Evolutionary conservation across 257 asterid species (phyloP), one percentile per base, ranked within the genome.

Genomic region (Sherardia arvensis): DNA sequence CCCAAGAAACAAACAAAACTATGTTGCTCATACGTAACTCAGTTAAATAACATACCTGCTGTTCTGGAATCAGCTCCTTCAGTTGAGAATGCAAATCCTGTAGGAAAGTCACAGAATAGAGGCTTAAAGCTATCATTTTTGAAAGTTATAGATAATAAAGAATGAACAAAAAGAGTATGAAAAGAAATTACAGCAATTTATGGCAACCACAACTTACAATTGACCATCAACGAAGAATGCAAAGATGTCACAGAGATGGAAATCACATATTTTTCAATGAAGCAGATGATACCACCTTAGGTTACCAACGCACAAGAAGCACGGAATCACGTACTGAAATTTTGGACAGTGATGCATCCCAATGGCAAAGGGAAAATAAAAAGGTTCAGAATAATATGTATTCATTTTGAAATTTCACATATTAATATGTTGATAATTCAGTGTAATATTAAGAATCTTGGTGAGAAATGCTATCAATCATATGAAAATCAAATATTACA

Each of bases 1-100:
- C n/a, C n/a, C n/a, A n/a, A n/a, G n/a, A n/a, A n/a, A n/a, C n/a
- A n/a, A n/a, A n/a, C n/a, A n/a, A 6, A 40, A 40, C 1, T 40
- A 34, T 51, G 4, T 40, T 30, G 28, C 40, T 40, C 51, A 21
- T 62, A 26, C 26, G 7, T 33, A 64, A 69, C 7, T 25, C 18
- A 25, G 0, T 2, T 10, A 8, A 38, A 17, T 3, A 1, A 29
- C 25, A 28, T 77, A 88, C 96, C 92, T 86, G 95, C 60, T 86
- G 92, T 67, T 86, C 88, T 45, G 96, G 96, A 79, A 88, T 88
- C 84, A 88, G 81, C 70, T 88, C 96, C 80, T 77, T 80, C 73
- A 88, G 76, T 81, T 88, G 88, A 69, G 95, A 85, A 30, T 73
- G 89, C 32, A 88, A 86, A 76, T 88, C 96, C 96, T 88, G 65